Evolutionary conservation across 176 grass and related monocot species (phyloP).

Genomic region (Oryza glumipatula): DNA sequence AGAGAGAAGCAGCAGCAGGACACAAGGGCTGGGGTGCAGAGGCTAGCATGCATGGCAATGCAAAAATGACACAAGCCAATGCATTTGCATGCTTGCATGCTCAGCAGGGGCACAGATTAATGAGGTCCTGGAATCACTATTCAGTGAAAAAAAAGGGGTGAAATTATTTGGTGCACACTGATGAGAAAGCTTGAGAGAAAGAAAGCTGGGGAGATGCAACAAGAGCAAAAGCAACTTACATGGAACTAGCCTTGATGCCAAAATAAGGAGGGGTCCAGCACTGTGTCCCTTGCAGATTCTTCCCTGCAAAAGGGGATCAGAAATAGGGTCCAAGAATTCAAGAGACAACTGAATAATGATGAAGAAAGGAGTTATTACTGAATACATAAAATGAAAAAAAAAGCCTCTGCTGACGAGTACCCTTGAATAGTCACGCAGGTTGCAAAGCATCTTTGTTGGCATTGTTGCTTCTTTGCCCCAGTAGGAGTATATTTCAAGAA

Average conservation of each 20-base stretch:
- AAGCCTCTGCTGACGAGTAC: background rate
- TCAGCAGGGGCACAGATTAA: constrained; percentile 47
- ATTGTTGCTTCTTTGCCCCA: background rate
- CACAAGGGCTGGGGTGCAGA: constrained; percentile 28
- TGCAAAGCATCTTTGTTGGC: background rate
- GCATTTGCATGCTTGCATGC: constrained; percentile 17
- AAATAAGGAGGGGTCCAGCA: constrained; percentile 4
- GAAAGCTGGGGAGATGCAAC: constrained; percentile 7
- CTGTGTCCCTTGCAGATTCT: constrained; percentile 33
- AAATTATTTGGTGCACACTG: background rate
- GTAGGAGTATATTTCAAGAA: background rate
- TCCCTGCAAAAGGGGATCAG: constrained; percentile 28
- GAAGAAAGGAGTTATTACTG: background rate
- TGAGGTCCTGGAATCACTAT: constrained; percentile 28
- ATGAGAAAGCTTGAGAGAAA: constrained; percentile 13
- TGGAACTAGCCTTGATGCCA: constrained; percentile 23
- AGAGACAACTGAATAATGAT: constrained; percentile 12
- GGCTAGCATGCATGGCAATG: constrained; percentile 22
- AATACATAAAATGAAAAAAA: background rate
- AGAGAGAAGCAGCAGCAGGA: constrained; percentile 21
- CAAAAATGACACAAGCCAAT: constrained; percentile 34
- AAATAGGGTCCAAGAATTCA: constrained; percentile 23
- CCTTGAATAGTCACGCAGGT: background rate
- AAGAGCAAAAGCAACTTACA: constrained; percentile 1
- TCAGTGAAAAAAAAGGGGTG: background rate